Evolutionary conservation across 495 filamentous ascomycete genomes (phyloP).

Genomic region (Podospora pseudocomata): DNA sequence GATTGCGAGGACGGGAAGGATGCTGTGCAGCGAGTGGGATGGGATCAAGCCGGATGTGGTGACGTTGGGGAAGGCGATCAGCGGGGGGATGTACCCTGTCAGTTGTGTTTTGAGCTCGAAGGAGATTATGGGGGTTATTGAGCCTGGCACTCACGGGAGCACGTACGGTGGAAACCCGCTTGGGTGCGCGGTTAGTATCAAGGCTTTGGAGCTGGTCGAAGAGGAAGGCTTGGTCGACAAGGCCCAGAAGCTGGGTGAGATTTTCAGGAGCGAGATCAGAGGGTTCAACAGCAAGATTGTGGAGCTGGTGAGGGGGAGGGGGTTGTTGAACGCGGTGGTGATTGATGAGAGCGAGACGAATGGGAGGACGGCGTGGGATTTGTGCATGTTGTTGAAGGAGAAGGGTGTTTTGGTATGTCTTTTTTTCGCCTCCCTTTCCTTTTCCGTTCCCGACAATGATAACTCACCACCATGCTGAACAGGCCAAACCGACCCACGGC

Average conservation of each 20-base stretch:
- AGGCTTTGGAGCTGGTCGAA: constrained; percentile 88
- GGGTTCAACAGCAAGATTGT: constrained; percentile 74
- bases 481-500: constrained; percentile 98
- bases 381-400: constrained; percentile 92
- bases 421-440: background rate
- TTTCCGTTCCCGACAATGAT: background rate
- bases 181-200: constrained; percentile 94
- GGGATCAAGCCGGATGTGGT: constrained; percentile 94
- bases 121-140: constrained; percentile 95
- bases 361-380: constrained; percentile 91
- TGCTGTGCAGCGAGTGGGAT: constrained; percentile 92
- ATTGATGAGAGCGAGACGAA: constrained; percentile 84
- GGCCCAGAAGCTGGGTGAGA: constrained; percentile 71
- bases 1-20: constrained; percentile 88
- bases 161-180: constrained; percentile 98
- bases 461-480: background rate
- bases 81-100: constrained; percentile 97
- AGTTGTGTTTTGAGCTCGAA: constrained; percentile 85
- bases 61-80: constrained; percentile 93
- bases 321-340: constrained; percentile 91
- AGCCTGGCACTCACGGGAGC: constrained; percentile 93
- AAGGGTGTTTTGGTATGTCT: constrained; percentile 82
- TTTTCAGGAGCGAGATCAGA: constrained; percentile 76
- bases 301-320: constrained; percentile 82
- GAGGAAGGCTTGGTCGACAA: constrained; percentile 85